Percentiles rank a stretch among this genome's conserved stretches.
Conservation (phyloP, 2,329 filamentous ascomycete species). For the Exophiala calicioides region DNA sequence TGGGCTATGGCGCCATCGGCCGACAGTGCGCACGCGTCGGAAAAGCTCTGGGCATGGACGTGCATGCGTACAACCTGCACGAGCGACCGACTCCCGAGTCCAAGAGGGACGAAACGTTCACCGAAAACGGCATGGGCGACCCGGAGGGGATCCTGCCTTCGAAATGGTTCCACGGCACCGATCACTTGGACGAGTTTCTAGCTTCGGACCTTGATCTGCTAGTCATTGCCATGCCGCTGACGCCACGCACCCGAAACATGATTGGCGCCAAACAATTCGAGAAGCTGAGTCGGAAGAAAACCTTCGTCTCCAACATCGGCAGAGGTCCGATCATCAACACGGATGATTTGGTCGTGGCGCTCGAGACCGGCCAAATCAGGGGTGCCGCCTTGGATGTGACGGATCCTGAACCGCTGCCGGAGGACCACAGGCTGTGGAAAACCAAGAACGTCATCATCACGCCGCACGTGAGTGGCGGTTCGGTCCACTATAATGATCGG, state of each 20-base stretch:
- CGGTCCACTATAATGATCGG: background rate
- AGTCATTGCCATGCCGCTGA: background rate
- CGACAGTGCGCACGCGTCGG: background rate
- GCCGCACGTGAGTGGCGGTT: conserved; percentile 11
- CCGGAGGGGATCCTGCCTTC: background rate
- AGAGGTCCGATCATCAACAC: conserved; percentile 24
- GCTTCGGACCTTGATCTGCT: conserved; percentile 1
- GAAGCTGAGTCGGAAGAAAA: conserved; percentile 56
- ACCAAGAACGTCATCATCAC: conserved; percentile 22
- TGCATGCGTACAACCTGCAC: background rate
- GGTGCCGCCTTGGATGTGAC: conserved; percentile 73
- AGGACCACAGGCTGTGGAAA: conserved; percentile 56
- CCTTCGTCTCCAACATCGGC: conserved; percentile 24
- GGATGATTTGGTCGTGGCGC: conserved; percentile 21
- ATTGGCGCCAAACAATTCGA: conserved; percentile 50
- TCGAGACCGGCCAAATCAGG: conserved; percentile 55
- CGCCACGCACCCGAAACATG: conserved; percentile 31
- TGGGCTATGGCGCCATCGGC: conserved; percentile 2
- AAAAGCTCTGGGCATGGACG: conserved; percentile 1
- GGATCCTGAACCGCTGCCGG: conserved; percentile 65
- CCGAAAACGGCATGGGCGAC: background rate
- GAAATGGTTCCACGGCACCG: background rate
- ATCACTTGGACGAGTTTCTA: background rate
- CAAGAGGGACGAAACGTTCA: background rate
- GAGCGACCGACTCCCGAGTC: background rate